A percentile compares a stretch with the other conserved stretches of the same genome.
These are phyloP conservation scores for Eutypa lata DNA, from an alignment of 2,329 filamentous ascomycete species.

Conservation along the genomic window DNA sequence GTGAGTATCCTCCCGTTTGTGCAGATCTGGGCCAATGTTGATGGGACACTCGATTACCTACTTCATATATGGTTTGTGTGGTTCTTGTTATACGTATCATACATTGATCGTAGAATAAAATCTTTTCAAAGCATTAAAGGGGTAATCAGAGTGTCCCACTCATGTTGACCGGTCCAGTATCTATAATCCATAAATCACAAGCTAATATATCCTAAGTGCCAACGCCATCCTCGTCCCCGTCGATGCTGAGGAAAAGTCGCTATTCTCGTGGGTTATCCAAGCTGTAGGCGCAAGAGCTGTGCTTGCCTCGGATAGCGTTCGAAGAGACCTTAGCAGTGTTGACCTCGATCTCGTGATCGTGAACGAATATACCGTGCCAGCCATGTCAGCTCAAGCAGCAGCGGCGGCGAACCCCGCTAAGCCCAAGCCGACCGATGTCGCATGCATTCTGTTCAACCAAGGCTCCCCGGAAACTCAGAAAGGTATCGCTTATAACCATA, in stretches of 20 bases:
- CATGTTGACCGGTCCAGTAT: no score
- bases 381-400: conserved; percentile 29
- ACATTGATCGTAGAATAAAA: no score
- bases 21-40: no score
- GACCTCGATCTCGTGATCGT: conserved; percentile 40
- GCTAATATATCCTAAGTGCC: conserved; percentile 24
- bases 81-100: no score
- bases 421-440: conserved; percentile 43
- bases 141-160: no score
- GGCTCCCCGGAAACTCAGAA: conserved; percentile 56
- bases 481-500: conserved; percentile 61
- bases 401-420: conserved; percentile 25
- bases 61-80: no score
- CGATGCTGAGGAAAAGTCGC: conserved; percentile 40
- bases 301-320: conserved; percentile 41
- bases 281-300: conserved; percentile 42
- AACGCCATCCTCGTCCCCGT: conserved; percentile 50
- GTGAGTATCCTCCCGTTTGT: conserved; percentile 49
- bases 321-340: conserved; percentile 35
- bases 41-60: no score
- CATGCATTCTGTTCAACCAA: conserved; percentile 60
- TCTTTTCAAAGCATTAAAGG: no score
- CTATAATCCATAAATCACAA: conserved; percentile 1
- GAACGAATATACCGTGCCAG: conserved; percentile 38
- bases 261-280: conserved; percentile 40